Percentiles rank a stretch among this genome's conserved stretches.
These are phyloP conservation scores for Lasiodiplodia sp. DNA, from an alignment of 2,329 filamentous ascomycete genomes.

Conservation along the genomic window DNA sequence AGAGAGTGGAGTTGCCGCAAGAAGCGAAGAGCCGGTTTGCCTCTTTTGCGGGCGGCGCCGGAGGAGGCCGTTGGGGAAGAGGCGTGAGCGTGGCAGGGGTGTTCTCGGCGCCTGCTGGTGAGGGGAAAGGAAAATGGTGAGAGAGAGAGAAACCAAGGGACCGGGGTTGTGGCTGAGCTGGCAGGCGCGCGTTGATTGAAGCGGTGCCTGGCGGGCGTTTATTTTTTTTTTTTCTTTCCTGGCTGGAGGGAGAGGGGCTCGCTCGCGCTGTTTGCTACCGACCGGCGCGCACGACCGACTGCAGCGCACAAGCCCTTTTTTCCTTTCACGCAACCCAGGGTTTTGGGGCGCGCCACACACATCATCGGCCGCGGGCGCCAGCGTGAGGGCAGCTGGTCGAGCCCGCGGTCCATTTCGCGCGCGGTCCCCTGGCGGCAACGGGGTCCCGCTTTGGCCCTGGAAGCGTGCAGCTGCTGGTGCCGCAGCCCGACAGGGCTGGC, in stretches of 20 bases:
- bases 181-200: neutral
- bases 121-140: neutral
- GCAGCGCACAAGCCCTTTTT: constrained; percentile 9
- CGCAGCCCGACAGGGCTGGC: neutral
- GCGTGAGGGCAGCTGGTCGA: neutral
- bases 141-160: neutral
- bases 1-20: neutral
- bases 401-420: constrained; percentile 17
- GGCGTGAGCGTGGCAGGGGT: neutral
- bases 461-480: constrained; percentile 9
- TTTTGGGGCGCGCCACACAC: constrained; percentile 16
- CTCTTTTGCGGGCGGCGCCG: neutral
- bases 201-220: neutral
- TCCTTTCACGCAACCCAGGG: constrained; percentile 3
- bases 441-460: constrained; percentile 11
- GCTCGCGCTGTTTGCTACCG: neutral
- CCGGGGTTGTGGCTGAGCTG: neutral
- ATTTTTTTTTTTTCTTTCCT: neutral
- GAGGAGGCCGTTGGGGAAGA: neutral
- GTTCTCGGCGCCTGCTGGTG: neutral
- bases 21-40: constrained; percentile 14
- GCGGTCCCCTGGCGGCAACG: neutral
- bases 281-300: neutral
- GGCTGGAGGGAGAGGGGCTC: neutral
- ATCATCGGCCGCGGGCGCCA: constrained; percentile 11